phyloP scores from a whole-genome alignment of 768 basidiomycete species.

The Leucogyrophana mollusca region DNA sequence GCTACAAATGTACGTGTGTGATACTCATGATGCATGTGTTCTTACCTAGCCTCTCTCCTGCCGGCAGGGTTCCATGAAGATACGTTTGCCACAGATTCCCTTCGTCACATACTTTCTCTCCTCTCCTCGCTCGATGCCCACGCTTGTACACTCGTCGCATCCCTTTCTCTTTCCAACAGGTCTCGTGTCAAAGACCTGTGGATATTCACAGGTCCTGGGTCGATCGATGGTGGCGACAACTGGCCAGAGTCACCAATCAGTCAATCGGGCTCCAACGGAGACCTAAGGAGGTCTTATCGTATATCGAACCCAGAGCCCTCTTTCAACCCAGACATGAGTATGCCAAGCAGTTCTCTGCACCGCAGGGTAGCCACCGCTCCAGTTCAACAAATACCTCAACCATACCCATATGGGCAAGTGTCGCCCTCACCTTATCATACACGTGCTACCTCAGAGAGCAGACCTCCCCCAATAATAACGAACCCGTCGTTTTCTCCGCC shows the following conservation, averaged over 20 bases:
- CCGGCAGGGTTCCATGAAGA: constrained; percentile 79
- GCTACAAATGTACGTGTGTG: constrained; percentile 64
- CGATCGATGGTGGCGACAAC: constrained; percentile 25
- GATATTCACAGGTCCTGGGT: constrained; percentile 65
- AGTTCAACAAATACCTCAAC: constrained; percentile 21
- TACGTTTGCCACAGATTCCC: constrained; percentile 70
- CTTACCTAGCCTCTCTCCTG: constrained; percentile 15
- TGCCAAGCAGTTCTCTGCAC: constrained; percentile 27
- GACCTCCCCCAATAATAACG: constrained; percentile 15
- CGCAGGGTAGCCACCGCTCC: constrained; percentile 28
- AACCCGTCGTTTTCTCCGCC: constrained; percentile 16
- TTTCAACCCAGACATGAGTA: constrained; percentile 17
- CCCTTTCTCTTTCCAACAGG: constrained; percentile 67
- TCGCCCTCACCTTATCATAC: constrained; percentile 26
- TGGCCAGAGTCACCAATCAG: constrained; percentile 35
- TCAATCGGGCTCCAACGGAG: constrained; percentile 33
- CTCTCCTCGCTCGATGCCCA: constrained; percentile 66
- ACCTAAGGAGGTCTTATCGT: constrained; percentile 34
- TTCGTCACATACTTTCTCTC: constrained; percentile 67
- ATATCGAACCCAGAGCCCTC: constrained; percentile 29
- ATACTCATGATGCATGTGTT: constrained; percentile 11
- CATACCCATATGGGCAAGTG: constrained; percentile 11
- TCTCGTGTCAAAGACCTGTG: constrained; percentile 77
- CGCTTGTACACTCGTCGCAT: constrained; percentile 65
- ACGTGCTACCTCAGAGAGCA: constrained; percentile 34